Evolutionary conservation across 768 basidiomycete genomes (phyloP), one percentile per base, ranked within the genome.

Genomic region (Trichaptum fuscoviolaceum): DNA sequence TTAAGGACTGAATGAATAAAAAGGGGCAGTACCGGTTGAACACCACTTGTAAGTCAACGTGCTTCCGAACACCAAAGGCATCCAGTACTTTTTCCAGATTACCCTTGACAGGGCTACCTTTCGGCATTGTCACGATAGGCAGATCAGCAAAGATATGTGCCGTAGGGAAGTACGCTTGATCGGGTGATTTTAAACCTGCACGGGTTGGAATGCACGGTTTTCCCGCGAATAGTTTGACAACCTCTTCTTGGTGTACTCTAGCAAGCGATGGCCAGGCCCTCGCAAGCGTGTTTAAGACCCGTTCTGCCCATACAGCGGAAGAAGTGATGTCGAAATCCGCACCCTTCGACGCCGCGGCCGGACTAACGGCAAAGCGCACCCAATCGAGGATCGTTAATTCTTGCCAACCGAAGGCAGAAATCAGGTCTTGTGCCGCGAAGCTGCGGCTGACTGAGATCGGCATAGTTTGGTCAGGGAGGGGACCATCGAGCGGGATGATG

Each of bases 11-110:
- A n/a, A 24, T 25, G 30, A 25, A 34, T 12, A 61, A 15, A 61
- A 36, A 10, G n/a, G 57, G 10, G 1, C 70, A 80, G 62, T 64
- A 92, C 89, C 95, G 83, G 64, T 90, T 86, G 73, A 99, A 99
- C n/a, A 99, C 84, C 2, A 97, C 80, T 74, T 98, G 95, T 1
- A 98, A 81, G 67, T 98, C 92, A 7, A 98, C 94, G 69, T 96
- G 95, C 73, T 88, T 93, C 20, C 94, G 85, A 12, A 98, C 93
- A 12, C 95, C 96, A 0, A 98, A 77, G 1, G 83, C 84, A 30
- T 85, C 79, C 7, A 95, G 76, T 2, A 93, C 75, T 69, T 85
- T 89, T 73, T 96, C 94, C 69, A 93, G 73, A 5, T 80, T 76
- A 0, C 88, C 89, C 73, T 91, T 94, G 69, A 95, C 79, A 0